Evolutionary conservation across 2,329 filamentous ascomycete species (phyloP), one percentile per base, ranked within the genome.

Genomic region (Aureobasidium zeae): DNA sequence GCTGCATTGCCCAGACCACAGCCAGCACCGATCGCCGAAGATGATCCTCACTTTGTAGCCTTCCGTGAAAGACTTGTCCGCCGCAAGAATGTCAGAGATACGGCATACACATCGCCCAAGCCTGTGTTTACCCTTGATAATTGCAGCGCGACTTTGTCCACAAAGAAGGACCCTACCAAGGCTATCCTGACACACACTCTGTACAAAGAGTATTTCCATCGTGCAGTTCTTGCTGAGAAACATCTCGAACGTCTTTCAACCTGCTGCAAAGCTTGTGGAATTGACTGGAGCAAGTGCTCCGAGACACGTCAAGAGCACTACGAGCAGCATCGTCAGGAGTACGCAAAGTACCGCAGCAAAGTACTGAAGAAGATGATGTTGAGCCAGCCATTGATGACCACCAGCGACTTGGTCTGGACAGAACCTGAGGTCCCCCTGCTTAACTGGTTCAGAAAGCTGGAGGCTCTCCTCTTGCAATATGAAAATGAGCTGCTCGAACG

Each of bases 401-500:
- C 25, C 3, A 19, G 29, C 4, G 5, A 13, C 1, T 7, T 34
- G 17, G 31, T 22, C 16, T 9, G n/a, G 9, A 19, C 21, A 8
- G 9, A 6, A 28, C 25, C 28, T 10, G 17, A 12, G 8, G 39
- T 44, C 3, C 39, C 39, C 10, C 22, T 5, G 4, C n/a, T 44
- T 16, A 31, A 28, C 16, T 44, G 39, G 39, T 44, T 44, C 31
- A 29, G 6, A 21, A 15, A 21, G 3, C 9, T 44, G 17, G 39
- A 44, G 31, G 12, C 16, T 2, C 12, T 28, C 24, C 20, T 35
- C 8, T 22, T 34, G 4, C 13, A 34, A 11, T 20, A 16, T n/a
- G 43, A 45, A 17, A 45, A 45, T 22, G 34, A 45, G 13, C 15
- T 45, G n/a, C 29, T 45, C 21, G 34, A 45, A 17, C 43, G 43